These are phyloP conservation scores for Chaetomiaceae sp. DNA, from an alignment of 2,329 filamentous ascomycete species.

Conservation along the genomic window DNA sequence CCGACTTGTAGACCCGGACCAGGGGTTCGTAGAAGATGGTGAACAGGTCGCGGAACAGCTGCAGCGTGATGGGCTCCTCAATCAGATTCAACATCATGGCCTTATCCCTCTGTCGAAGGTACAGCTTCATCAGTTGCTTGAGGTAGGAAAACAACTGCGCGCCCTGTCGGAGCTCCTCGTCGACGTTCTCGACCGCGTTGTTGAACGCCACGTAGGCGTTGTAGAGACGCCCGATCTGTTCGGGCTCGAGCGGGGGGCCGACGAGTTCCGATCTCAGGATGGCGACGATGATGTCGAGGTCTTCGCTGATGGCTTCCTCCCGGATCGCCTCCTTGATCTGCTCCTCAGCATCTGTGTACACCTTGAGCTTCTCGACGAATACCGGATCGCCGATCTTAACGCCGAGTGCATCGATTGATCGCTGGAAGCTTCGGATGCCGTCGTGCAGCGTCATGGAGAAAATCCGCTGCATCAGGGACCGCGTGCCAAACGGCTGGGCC, in stretches of 20 bases:
- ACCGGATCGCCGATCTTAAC: slow-evolving; percentile 75
- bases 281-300: slow-evolving; percentile 79
- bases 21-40: slow-evolving; percentile 98
- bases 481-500: slow-evolving; percentile 86
- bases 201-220: slow-evolving; percentile 97
- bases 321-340: slow-evolving; percentile 69
- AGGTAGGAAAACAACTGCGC: slow-evolving; percentile 90
- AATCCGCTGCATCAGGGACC: slow-evolving; percentile 88
- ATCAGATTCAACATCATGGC: slow-evolving; percentile 94
- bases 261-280: slow-evolving; percentile 77
- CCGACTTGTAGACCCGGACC: slow-evolving; percentile 95
- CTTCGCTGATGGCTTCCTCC: slow-evolving; percentile 65
- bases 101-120: slow-evolving; percentile 89
- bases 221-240: slow-evolving; percentile 79
- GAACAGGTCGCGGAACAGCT: slow-evolving; percentile 91
- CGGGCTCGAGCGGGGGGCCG: slow-evolving; percentile 61
- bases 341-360: slow-evolving; percentile 72
- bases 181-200: slow-evolving; percentile 83
- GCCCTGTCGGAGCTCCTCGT: slow-evolving; percentile 82
- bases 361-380: slow-evolving; percentile 74
- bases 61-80: slow-evolving; percentile 94
- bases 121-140: slow-evolving; percentile 90
- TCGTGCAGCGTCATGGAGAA: slow-evolving; percentile 89
- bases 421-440: slow-evolving; percentile 81
- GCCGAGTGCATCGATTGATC: slow-evolving; percentile 73